A percentile compares a stretch with the other conserved stretches of the same genome.
phyloP scores from a whole-genome alignment of 257 asterid genomes.

The Solanum bukasovii region DNA sequence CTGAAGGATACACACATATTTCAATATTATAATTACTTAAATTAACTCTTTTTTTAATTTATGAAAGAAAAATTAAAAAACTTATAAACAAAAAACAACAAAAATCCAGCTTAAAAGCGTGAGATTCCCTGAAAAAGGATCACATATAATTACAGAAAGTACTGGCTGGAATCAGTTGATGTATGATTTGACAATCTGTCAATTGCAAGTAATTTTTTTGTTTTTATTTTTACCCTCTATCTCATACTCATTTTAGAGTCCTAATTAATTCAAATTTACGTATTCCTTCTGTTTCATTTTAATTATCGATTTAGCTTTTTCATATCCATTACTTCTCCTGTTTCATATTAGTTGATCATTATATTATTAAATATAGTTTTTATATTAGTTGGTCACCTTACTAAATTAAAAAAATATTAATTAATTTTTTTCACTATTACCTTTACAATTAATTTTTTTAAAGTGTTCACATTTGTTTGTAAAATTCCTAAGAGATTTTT shows the following conservation, averaged over 20 bases:
- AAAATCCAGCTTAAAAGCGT: background rate
- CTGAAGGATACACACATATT: background rate
- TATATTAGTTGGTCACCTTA: no score
- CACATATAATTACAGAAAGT: background rate
- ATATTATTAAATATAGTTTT: no score
- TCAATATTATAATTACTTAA: background rate
- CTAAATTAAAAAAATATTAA: no score
- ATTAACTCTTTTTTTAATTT: background rate
- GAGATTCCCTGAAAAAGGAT: background rate
- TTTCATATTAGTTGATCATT: background rate
- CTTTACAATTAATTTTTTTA: no score
- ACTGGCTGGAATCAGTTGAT: background rate
- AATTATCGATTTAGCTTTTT: no score
- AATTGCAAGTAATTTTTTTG: background rate
- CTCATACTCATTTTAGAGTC: background rate
- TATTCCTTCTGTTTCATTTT: background rate
- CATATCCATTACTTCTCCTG: no score
- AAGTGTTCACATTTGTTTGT: no score
- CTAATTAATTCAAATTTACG: background rate
- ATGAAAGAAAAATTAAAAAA: no score
- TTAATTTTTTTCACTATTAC: no score
- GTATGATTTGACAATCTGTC: background rate
- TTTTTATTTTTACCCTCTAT: background rate
- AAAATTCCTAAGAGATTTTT: no score
- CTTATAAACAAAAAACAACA: background rate